phyloP scores from a whole-genome alignment of 2,329 filamentous ascomycete species.

The Epichloe sibirici region DNA sequence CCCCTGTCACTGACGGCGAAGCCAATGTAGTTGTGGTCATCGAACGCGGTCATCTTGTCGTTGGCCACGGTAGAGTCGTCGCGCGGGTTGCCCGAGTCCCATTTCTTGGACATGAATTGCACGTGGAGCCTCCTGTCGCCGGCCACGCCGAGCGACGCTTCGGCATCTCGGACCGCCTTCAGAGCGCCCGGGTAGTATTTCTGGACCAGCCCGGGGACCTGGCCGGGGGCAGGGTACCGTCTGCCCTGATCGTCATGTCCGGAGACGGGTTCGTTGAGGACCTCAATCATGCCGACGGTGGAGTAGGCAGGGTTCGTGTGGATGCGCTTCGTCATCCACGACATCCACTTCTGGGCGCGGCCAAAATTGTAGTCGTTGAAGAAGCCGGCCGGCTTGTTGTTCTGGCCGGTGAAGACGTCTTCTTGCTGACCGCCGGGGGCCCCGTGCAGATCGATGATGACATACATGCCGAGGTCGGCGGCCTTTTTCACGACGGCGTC shows the following conservation, averaged over 20 bases:
- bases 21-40: conserved; percentile 41
- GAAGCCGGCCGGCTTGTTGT: conserved; percentile 31
- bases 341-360: conserved; percentile 39
- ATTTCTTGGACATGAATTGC: conserved; percentile 34
- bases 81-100: conserved; percentile 33
- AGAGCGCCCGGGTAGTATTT: conserved; percentile 14
- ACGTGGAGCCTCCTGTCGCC: conserved; percentile 28
- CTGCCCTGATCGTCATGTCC: conserved; percentile 5
- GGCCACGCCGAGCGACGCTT: conserved; percentile 9
- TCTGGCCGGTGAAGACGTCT: conserved; percentile 32
- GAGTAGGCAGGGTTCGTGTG: conserved; percentile 36
- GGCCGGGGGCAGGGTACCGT: conserved; percentile 14
- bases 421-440: conserved; percentile 35
- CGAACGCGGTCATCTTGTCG: conserved; percentile 38
- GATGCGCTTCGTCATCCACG: conserved; percentile 41
- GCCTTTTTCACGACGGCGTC: conserved; percentile 20
- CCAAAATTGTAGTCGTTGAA: conserved; percentile 43
- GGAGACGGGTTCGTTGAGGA: conserved; percentile 36
- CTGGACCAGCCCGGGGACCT: conserved; percentile 11
- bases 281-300: conserved; percentile 46
- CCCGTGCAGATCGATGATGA: conserved; percentile 27
- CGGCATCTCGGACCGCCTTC: conserved; percentile 13
- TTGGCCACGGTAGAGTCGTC: conserved; percentile 5
- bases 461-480: conserved; percentile 20
- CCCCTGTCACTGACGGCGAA: conserved; percentile 7